Evolutionary conservation across 805 yeast species (phyloP).

Genomic region (Candida loeiensis): DNA sequence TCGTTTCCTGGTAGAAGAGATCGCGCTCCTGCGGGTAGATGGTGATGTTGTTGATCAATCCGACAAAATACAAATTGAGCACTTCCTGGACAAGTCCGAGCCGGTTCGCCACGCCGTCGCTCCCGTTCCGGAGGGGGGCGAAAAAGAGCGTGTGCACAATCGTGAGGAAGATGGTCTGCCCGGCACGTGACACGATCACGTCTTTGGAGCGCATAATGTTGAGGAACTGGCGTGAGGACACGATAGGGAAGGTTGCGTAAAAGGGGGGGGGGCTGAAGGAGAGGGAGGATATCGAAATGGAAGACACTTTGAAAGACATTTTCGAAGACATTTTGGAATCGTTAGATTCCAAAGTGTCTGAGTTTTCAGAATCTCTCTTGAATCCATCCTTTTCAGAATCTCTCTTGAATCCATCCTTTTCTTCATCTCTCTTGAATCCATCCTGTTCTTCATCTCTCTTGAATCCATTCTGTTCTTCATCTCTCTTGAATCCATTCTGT

Average conservation of each 20-base stretch:
- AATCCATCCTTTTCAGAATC: no score
- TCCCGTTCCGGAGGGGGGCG: constrained; percentile 19
- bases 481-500: no score
- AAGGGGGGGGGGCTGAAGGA: constrained; percentile 7
- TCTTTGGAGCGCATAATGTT: constrained; percentile 21
- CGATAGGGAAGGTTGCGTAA: constrained; percentile 12
- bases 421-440: no score
- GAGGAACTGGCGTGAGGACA: constrained; percentile 17
- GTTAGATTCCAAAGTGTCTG: no score
- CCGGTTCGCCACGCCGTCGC: constrained; percentile 21
- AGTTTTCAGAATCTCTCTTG: no score
- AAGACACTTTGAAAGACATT: no score
- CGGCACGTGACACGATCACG: constrained; percentile 18
- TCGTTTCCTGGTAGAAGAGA: constrained; percentile 25
- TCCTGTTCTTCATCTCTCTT: no score
- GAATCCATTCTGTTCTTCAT: no score
- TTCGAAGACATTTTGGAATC: no score
- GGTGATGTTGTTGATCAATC: constrained; percentile 24
- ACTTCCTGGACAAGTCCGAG: constrained; percentile 25
- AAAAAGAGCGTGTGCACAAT: constrained; percentile 22
- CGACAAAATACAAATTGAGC: constrained; percentile 22
- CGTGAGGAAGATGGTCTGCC: constrained; percentile 18
- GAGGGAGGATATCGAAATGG: neutral
- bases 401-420: no score
- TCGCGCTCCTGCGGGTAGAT: constrained; percentile 23